Evolutionary conservation across 2,329 filamentous ascomycete genomes (phyloP).

Genomic region (Orbilia javanica): DNA sequence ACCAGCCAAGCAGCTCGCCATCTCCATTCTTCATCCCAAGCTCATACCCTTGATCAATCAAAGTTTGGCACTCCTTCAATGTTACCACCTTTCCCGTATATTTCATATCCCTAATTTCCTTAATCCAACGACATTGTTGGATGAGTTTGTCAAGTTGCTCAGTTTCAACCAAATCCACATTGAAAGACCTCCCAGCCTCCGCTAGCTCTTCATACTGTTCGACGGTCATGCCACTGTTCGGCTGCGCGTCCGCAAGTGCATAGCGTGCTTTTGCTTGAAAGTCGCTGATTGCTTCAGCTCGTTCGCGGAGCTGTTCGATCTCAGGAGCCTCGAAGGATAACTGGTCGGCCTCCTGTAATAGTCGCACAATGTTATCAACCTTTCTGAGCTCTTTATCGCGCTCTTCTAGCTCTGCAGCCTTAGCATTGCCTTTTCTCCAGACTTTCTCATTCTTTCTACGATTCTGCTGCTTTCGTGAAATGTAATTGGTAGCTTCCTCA

Average conservation of each 20-base stretch:
- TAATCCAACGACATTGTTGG: constrained; percentile 87
- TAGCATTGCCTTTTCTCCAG: constrained; percentile 80
- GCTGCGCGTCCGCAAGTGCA: constrained; percentile 76
- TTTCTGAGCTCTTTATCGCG: constrained; percentile 85
- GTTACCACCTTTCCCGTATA: constrained; percentile 68
- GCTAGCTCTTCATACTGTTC: constrained; percentile 88
- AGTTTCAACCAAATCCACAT: constrained; percentile 90
- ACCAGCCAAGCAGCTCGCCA: constrained; percentile 81
- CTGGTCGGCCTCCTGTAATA: constrained; percentile 84
- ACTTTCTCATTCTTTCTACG: constrained; percentile 92
- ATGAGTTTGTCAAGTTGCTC: constrained; percentile 83
- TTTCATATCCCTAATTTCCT: constrained; percentile 55
- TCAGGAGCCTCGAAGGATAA: constrained; percentile 95
- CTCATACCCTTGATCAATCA: constrained; percentile 81
- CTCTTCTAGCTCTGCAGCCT: constrained; percentile 85
- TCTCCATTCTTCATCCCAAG: constrained; percentile 76
- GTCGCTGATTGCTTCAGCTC: constrained; percentile 82
- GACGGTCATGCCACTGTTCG: constrained; percentile 70
- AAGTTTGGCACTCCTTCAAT: constrained; percentile 80
- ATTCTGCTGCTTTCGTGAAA: constrained; percentile 96
- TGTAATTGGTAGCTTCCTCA: constrained; percentile 95
- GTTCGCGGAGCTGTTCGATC: constrained; percentile 85
- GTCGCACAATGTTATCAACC: constrained; percentile 85
- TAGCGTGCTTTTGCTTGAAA: constrained; percentile 83
- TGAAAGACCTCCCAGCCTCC: constrained; percentile 89